These are phyloP conservation scores for Seiridium cupressi DNA, from an alignment of 2,329 filamentous ascomycete genomes.

Conservation along the genomic window DNA sequence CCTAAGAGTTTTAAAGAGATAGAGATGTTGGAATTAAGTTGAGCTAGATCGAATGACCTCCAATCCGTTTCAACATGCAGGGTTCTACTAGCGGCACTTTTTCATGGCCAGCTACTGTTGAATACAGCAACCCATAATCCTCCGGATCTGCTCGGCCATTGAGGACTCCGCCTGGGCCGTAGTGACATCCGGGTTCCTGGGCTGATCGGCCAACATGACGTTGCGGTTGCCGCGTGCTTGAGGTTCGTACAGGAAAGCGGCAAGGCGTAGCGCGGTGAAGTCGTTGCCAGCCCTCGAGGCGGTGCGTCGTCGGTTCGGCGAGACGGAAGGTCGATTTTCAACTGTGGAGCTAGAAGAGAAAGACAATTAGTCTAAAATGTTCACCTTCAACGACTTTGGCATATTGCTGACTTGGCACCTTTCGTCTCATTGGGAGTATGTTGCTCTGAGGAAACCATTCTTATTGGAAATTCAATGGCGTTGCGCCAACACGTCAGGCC, in stretches of 20 bases:
- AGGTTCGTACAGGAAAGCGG: background rate
- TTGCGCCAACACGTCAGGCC: no score
- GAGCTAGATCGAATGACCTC: no score
- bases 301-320: background rate
- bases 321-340: background rate
- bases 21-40: no score
- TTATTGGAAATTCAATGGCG: no score
- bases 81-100: no score
- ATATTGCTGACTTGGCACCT: no score
- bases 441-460: no score
- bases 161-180: background rate
- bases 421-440: no score
- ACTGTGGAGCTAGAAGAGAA: background rate
- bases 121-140: background rate
- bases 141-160: background rate
- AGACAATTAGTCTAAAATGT: background rate
- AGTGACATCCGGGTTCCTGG: background rate
- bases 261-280: background rate
- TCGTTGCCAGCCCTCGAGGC: background rate
- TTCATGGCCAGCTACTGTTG: background rate
- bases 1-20: no score
- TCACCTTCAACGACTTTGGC: no score
- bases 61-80: no score
- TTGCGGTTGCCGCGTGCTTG: background rate
- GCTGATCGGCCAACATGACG: background rate